Base-by-base conservation (phyloP, 495 filamentous ascomycete genomes). In the Bathelium albidoporum region DNA sequence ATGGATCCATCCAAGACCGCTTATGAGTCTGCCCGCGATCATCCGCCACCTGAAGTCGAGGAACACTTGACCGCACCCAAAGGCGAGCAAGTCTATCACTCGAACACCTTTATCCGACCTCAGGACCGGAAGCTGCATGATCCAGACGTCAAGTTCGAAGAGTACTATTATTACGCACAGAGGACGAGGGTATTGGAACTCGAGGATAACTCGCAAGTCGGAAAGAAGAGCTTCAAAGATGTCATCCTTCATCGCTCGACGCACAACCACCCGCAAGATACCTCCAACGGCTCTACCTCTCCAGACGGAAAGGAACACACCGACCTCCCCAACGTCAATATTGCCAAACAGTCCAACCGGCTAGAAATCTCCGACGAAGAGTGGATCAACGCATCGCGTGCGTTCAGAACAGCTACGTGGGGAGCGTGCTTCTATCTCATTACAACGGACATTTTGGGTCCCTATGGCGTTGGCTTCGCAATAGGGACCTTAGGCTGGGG, bases 401-500 rank as follows among this genome's bases (percentile, higher is more conserved):
- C 76, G 9, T 67, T 79, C 31, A 65, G 79, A 32, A 80, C 78
- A 12, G 77, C 79, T 0, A 75, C 77, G 0, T 76, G 75, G 73
- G 79, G 77, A 18, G 78, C 79, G 20, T 68, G 77, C 28, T 82
- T 85, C 72, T 86, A 81, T 64, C 73, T 84, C n/a, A 83, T 85
- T 62, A 82, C 82, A 0, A 86, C 82, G 1, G 82, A 85, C 64
- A 81, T 86, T 63, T 70, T 87, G 12, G 83, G 83, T 20, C 83
- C 83, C 0, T 84, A 62, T 41, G 76, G 61, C 74, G 75, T 65
- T 16, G 59, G 59, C 58, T 66, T 66, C 41, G 65, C 65, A 2
- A 75, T 79, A 32, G 78, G 79, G 7, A 66, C 65, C 29, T 59
- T 83, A 61, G 80, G 81, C 18, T 82, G 80, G 74, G 83, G 82